phyloP scores from a whole-genome alignment of 305 asterid genomes.

The Ajuga reptans region DNA sequence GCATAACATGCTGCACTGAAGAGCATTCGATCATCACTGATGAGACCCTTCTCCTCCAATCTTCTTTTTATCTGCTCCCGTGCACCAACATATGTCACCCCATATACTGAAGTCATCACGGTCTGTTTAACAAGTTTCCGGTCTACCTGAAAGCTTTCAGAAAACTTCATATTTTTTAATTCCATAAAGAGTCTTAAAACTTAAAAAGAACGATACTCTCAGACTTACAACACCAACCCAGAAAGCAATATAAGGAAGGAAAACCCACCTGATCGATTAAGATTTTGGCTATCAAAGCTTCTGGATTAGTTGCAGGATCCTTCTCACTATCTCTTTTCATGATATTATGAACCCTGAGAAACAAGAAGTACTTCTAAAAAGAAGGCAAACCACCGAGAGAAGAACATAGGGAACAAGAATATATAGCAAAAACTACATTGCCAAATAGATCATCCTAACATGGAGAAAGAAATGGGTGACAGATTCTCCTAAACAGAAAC shows the following conservation, averaged over 20 bases:
- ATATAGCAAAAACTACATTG: not conserved
- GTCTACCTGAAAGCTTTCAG: conserved; percentile 57
- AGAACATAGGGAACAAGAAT: not conserved
- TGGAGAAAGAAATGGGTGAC: not conserved
- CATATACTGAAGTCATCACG: conserved; percentile 91
- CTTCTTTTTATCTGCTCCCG: conserved; percentile 83
- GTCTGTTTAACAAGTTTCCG: conserved; percentile 86
- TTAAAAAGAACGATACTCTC: not conserved
- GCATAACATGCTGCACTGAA: conserved; percentile 77
- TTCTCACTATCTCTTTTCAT: conserved; percentile 68
- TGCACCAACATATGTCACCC: conserved; percentile 85
- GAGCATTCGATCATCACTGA: conserved; percentile 58
- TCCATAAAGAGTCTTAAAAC: conserved; percentile 6
- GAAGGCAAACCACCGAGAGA: not conserved
- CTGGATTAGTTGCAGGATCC: conserved; percentile 58
- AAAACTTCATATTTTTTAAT: conserved; percentile 23
- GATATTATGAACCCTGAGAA: conserved; percentile 65
- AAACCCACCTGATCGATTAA: conserved; percentile 61
- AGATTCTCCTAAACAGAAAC: not conserved
- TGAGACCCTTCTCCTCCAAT: conserved; percentile 79
- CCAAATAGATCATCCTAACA: not conserved
- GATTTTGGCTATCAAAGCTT: conserved; percentile 61
- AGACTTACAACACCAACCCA: not conserved
- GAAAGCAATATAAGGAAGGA: not conserved
- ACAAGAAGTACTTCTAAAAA: conserved; percentile 10